Percentiles rank a stretch among this genome's conserved stretches.
Evolutionary conservation across 139 green algal genomes (phyloP).

Genomic region (Trebouxia sp.): DNA sequence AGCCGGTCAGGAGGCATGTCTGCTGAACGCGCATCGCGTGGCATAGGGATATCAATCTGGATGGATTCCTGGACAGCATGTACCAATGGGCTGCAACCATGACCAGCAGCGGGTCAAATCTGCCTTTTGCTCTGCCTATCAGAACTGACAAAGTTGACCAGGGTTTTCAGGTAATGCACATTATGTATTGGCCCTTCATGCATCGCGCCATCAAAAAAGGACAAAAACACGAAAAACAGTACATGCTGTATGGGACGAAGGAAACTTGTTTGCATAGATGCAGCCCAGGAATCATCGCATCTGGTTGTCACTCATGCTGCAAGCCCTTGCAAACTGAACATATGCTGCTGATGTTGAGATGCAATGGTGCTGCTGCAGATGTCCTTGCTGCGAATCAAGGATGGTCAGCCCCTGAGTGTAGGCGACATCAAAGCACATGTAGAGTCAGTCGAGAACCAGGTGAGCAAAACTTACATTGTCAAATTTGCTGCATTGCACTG

Average conservation of each 20-base stretch:
- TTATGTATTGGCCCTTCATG: no score
- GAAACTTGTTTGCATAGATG: no score
- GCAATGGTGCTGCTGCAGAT: conserved; percentile 8
- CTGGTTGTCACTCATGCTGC: not conserved
- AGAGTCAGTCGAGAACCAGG: conserved; percentile 4
- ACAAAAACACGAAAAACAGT: no score
- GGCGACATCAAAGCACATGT: conserved; percentile 24
- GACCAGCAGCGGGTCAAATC: conserved; percentile 5
- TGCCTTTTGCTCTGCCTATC: conserved; percentile 28
- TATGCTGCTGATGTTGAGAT: not conserved
- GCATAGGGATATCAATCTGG: not conserved
- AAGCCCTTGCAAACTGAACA: not conserved
- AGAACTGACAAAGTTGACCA: not conserved
- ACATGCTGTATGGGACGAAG: no score
- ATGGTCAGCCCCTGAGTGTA: conserved; percentile 3
- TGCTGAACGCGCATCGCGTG: not conserved
- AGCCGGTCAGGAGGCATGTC: no score
- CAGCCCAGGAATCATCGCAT: no score
- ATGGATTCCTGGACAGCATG: not conserved
- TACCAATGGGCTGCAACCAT: conserved; percentile 22
- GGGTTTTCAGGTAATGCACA: conserved; percentile 14
- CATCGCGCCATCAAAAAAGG: no score
- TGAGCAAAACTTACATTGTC: not conserved
- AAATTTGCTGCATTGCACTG: no score
- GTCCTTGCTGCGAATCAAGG: conserved; percentile 1